Base-by-base conservation (phyloP, 805 yeast genomes). In the Saturnispora serradocipensis region DNA sequence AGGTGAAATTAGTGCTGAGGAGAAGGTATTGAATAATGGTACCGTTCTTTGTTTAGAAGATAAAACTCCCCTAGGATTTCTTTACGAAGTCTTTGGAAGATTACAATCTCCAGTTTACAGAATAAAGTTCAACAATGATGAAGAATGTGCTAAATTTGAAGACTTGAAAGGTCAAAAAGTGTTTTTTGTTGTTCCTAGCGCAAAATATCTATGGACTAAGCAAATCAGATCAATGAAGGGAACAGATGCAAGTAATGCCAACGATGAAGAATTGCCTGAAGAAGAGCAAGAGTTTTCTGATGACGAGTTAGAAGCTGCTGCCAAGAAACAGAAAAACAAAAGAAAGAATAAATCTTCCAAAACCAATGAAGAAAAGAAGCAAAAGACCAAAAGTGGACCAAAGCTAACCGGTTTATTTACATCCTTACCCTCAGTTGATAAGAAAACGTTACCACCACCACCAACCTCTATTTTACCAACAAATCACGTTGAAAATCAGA, bases 261-360 rank as follows among this genome's bases (percentile, higher is more conserved):
- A 88, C 64, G 99, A 93, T 66, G 98, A 93, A 68, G 99, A 93
- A 61, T 68, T 91, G 30, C 88, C 96, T 0, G 89, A 82, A 58
- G 95, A 86, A 30, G 98, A 93, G 65, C 95, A 88, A 65, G 98
- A 91, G 63, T 91, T 84, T 58, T 87, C 97, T 1, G 98, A 93
- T 65, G 98, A 93, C 66, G 98, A 91, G 63, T 79, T 78, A 54
- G 98, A 93, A 65, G 77, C 81, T 58, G 83, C 78, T 35, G 78
- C 78, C 44, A 90, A 85, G 62, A 78, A 76, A 49, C 67, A 73
- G 64, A 87, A 84, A 67, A 77, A 76, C 53, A 78, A 78, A 67
- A 80, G 77, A 59, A 74, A 70, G 54, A 32, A 7, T 48, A 49
- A 27, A 27, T 16, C 40, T 20, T 24, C 45, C 16, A 46, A 27